Evolutionary conservation across 257 asterid genomes (phyloP), one percentile per base, ranked within the genome.

Genomic region (Phtheirospermum japonicum): DNA sequence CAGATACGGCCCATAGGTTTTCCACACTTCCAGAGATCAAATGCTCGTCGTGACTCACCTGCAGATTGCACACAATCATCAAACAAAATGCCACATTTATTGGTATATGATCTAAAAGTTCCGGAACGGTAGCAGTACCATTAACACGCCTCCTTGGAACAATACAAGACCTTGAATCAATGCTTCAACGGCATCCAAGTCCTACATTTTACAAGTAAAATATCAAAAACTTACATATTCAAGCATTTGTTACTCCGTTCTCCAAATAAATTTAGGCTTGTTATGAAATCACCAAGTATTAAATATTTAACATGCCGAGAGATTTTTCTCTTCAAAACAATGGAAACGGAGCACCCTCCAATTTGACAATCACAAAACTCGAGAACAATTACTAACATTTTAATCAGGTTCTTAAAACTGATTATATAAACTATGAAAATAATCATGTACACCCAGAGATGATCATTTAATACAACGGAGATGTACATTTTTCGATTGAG

Each of bases 21-120:
- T 93, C 97, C 37, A 89, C 99, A 36, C 99, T 93, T 26, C 99
- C 99, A 59, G 99, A 93, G 54, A 74, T 89, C 78, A 93, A 76
- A 72, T 93, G 99, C 81, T 89, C 94, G 13, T 93, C 97, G 71
- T 93, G 99, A 64, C 99, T 93, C 7, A 89, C 99, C 99, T 92
- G 86, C 65, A 77, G 17, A 48, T 39, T 19, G 20, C 20, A 40
- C 0, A 63, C 33, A 7, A 46, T 51, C 16, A 45, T 72, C 69
- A 55, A 20, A 4, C 31, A 12, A 63, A 48, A n/a, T 37, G 18
- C 11, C 51, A 16, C 13, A 13, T 4, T 71, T 10, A 32, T 13
- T 39, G 28, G 11, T n/a, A 2, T 8, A 14, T 37, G 13, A 40
- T 65, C 4, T 10, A 46, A 9, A 65, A 30, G 17, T 23, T 40